Conservation (phyloP, 2,329 filamentous ascomycete species). For the Zymoseptoria ardabiliae region DNA sequence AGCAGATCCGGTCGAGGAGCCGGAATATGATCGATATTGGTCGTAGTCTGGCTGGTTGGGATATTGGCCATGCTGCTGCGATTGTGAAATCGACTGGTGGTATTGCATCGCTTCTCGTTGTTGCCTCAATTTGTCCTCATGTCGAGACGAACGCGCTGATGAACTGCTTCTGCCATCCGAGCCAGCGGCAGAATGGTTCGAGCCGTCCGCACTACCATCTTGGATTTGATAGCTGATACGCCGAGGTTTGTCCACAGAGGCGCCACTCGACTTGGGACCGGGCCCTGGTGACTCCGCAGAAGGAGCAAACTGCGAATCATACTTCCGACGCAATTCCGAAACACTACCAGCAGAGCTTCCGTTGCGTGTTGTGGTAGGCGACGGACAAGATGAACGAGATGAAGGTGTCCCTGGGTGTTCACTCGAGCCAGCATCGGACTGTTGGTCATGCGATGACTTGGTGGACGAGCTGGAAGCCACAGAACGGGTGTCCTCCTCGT, state of each 20-base stretch:
- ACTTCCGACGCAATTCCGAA: conserved; percentile 24
- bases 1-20: conserved; percentile 19
- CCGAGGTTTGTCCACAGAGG: neutral
- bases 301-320: conserved; percentile 19
- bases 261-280: too few relatives aligned
- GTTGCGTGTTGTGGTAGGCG: conserved; percentile 21
- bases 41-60: conserved; percentile 16
- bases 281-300: neutral
- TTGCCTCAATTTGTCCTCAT: conserved; percentile 13
- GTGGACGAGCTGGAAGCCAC: conserved; percentile 20
- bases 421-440: conserved; percentile 27
- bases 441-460: conserved; percentile 25
- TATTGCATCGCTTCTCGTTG: conserved; percentile 21
- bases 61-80: conserved; percentile 14
- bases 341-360: conserved; percentile 21
- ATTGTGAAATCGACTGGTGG: conserved; percentile 17
- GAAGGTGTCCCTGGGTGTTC: conserved; percentile 27
- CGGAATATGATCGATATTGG: conserved; percentile 22
- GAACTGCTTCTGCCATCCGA: conserved; percentile 13
- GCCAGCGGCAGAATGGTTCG: conserved; percentile 3
- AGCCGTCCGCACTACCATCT: conserved; percentile 9
- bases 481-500: conserved; percentile 18
- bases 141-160: conserved; percentile 12
- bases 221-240: conserved; percentile 7
- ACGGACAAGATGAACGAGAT: conserved; percentile 25